These are phyloP conservation scores for Komagataella phaffii DNA, from an alignment of 805 yeast species.

Conservation along the genomic window DNA sequence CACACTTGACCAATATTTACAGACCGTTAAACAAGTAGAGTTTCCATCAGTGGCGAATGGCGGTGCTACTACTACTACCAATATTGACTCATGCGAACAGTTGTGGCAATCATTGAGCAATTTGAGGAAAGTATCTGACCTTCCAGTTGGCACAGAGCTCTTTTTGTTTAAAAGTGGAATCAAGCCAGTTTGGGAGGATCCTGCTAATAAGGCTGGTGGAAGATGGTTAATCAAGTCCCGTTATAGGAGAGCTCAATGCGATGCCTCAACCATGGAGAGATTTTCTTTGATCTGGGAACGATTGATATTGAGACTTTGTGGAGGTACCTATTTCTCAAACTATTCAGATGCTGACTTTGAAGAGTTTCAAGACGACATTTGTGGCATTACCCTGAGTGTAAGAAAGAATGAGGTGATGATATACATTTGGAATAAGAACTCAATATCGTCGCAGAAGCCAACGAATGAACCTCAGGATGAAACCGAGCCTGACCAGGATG, in stretches of 20 bases:
- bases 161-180: slow-evolving; percentile 46
- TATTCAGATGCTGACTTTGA: slow-evolving; percentile 12
- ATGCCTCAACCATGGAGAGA: slow-evolving; percentile 7
- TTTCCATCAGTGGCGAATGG: slow-evolving; percentile 18
- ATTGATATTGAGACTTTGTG: slow-evolving; percentile 33
- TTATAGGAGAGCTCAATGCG: slow-evolving; percentile 4
- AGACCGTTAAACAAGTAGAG: slow-evolving; percentile 28
- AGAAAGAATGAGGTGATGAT: slow-evolving; percentile 47
- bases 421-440: slow-evolving; percentile 48
- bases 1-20: slow-evolving; percentile 29
- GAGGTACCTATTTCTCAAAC: slow-evolving; percentile 28
- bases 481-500: slow-evolving; percentile 8
- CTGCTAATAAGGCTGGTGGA: slow-evolving; percentile 45
- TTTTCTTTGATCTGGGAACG: slow-evolving; percentile 37
- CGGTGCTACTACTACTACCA: slow-evolving; percentile 6
- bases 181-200: slow-evolving; percentile 60
- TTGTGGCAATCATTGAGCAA: slow-evolving; percentile 31
- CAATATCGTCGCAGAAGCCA: slow-evolving; percentile 17
- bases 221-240: slow-evolving; percentile 40
- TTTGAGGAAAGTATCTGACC: slow-evolving; percentile 23
- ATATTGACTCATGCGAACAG: slow-evolving; percentile 36
- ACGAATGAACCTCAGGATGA: slow-evolving; percentile 7
- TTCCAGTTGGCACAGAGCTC: slow-evolving; percentile 35
- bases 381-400: slow-evolving; percentile 47
- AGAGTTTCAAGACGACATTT: slow-evolving; percentile 32